A percentile compares a stretch with the other conserved stretches of the same genome.
Evolutionary conservation across 2,329 filamentous ascomycete species (phyloP).

Genomic region (Colletotrichum sp.): DNA sequence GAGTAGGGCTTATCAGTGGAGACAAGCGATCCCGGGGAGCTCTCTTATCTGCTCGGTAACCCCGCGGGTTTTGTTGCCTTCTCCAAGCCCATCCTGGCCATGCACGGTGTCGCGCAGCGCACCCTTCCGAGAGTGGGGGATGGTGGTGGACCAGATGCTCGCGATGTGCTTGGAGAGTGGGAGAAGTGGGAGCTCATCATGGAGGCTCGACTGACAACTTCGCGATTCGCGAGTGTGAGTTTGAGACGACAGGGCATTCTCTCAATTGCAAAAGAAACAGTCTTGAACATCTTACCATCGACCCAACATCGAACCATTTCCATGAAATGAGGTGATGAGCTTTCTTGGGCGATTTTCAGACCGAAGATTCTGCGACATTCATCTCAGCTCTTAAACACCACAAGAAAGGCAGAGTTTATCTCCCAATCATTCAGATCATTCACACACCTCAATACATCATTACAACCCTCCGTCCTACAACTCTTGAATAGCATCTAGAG

Average conservation of each 20-base stretch:
- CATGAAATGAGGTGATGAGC: background rate
- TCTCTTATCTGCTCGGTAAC: background rate
- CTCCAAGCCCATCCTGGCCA: background rate
- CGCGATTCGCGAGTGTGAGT: background rate
- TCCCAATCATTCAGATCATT: background rate
- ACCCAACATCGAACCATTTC: background rate
- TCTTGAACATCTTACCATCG: background rate
- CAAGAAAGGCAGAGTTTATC: background rate
- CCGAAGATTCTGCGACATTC: background rate
- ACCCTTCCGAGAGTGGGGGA: slow-evolving; percentile 1
- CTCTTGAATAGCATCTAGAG: background rate
- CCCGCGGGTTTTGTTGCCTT: background rate
- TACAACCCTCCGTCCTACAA: background rate
- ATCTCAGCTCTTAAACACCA: background rate
- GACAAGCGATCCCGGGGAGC: background rate
- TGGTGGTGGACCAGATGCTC: background rate
- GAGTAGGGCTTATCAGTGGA: slow-evolving; percentile 1
- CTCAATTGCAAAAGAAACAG: background rate
- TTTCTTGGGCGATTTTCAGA: background rate
- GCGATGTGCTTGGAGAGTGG: background rate
- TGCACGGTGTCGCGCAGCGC: background rate
- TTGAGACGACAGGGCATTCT: background rate
- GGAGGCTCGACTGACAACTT: background rate
- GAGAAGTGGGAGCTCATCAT: background rate
- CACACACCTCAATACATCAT: background rate